phyloP scores from a whole-genome alignment of 2,329 filamentous ascomycete genomes.

The Berkeleyomyces rouxiae region DNA sequence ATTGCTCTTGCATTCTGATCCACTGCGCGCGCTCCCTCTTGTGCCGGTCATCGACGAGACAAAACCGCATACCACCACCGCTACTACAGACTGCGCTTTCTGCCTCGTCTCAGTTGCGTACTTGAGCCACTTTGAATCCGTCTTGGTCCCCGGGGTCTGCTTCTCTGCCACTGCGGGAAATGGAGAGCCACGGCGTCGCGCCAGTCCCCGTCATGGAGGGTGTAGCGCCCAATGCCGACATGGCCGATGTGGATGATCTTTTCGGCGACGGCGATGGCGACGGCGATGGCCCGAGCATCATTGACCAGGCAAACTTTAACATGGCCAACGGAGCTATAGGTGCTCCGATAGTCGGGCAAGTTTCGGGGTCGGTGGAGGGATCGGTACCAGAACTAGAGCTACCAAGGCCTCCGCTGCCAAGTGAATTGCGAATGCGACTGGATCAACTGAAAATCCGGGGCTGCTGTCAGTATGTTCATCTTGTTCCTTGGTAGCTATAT shows the following conservation, averaged over 20 bases:
- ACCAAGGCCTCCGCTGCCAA: constrained; percentile 33
- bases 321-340: constrained; percentile 38
- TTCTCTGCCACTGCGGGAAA: background rate
- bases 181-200: constrained; percentile 12
- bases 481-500: background rate
- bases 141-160: no score
- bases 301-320: constrained; percentile 7
- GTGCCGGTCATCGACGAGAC: no score
- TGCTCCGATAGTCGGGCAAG: constrained; percentile 21
- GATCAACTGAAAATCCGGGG: constrained; percentile 62
- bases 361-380: constrained; percentile 2
- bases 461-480: constrained; percentile 56
- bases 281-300: constrained; percentile 20
- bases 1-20: no score
- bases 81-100: no score
- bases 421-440: constrained; percentile 53
- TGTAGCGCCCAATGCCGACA: constrained; percentile 28
- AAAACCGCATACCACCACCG: no score
- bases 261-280: constrained; percentile 41
- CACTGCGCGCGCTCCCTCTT: no score
- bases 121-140: no score
- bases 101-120: no score
- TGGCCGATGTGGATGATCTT: constrained; percentile 53
- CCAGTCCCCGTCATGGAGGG: constrained; percentile 1
- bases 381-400: constrained; percentile 19